A percentile compares a stretch with the other conserved stretches of the same genome.
Evolutionary conservation across 352 stramenopile species (phyloP).

Genomic region (Blastocystis sp.): DNA sequence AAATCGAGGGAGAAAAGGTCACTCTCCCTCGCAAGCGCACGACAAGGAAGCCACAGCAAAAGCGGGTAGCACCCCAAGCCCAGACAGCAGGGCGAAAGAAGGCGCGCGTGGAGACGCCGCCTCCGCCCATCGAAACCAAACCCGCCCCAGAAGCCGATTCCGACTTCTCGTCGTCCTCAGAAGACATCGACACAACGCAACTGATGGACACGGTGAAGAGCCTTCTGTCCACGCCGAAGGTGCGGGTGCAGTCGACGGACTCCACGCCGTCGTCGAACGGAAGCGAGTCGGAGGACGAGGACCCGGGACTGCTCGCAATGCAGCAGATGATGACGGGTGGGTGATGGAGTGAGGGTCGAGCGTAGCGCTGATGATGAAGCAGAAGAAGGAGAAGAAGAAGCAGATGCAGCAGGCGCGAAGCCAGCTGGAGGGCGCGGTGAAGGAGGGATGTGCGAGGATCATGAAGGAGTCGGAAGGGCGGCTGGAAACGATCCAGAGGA

Average conservation of each 20-base stretch:
- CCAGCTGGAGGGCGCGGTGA: conserved; percentile 1
- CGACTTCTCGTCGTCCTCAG: not conserved
- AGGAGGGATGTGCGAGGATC: not conserved
- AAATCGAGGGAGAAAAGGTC: conserved; percentile 7
- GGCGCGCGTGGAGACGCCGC: not conserved
- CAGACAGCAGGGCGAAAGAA: conserved; percentile 59
- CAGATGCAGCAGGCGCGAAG: conserved; percentile 31
- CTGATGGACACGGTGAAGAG: conserved; percentile 29
- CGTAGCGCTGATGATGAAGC: conserved; percentile 47
- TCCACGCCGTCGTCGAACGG: not conserved
- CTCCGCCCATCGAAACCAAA: not conserved
- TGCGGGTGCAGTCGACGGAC: not conserved
- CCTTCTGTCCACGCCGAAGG: conserved; percentile 7
- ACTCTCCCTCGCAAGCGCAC: not conserved
- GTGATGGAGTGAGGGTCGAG: not conserved
- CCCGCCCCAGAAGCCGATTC: not conserved
- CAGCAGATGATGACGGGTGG: conserved; percentile 38
- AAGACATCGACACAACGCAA: not conserved
- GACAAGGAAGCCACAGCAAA: not conserved
- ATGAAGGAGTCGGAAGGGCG: not conserved
- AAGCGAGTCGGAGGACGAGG: conserved; percentile 35
- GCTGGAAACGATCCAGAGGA: conserved; percentile 12
- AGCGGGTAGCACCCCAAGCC: not conserved
- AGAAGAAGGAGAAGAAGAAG: conserved; percentile 60
- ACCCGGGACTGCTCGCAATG: conserved; percentile 36